Percentiles rank a stretch among this genome's conserved stretches.
Conservation (phyloP, 306 rosid genomes). For the Vigna angularis region DNA sequence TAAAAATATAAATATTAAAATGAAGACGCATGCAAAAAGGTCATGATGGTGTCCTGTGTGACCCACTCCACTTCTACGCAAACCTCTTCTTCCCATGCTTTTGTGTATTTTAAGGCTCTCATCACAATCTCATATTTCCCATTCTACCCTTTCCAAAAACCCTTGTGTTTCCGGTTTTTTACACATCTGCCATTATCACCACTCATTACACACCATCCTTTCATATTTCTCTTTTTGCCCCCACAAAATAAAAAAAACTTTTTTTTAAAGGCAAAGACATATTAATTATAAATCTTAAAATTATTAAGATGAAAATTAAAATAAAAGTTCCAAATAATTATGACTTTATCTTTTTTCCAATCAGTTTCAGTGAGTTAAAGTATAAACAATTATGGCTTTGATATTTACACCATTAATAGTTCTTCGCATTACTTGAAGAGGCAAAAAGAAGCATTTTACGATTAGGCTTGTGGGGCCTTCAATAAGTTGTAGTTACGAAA, state of each 20-base stretch:
- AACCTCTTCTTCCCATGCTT: constrained; percentile 56
- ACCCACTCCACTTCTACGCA: constrained; percentile 55
- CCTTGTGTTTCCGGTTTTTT: neutral
- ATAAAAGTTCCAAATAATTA: neutral
- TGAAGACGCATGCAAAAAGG: constrained; percentile 93
- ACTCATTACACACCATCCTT: neutral
- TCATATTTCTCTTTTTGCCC: neutral
- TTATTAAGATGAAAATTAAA: no score
- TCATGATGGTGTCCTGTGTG: constrained; percentile 85
- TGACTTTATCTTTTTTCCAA: neutral
- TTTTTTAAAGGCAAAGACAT: no score
- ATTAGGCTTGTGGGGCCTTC: neutral
- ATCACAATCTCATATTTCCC: neutral
- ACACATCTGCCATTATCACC: constrained; percentile 30
- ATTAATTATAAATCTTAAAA: no score
- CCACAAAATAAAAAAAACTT: no score
- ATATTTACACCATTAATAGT: neutral
- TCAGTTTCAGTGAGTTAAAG: neutral
- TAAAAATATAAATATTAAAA: constrained; percentile 30
- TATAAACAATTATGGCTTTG: neutral
- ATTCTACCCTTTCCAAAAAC: constrained; percentile 10
- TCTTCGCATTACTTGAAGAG: neutral
- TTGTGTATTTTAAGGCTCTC: constrained; percentile 69
- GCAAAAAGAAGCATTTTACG: no score
- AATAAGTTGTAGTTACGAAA: neutral